A percentile compares a stretch with the other conserved stretches of the same genome.
phyloP scores from a whole-genome alignment of 2,329 filamentous ascomycete genomes.

The Aspergillus caelatus region DNA sequence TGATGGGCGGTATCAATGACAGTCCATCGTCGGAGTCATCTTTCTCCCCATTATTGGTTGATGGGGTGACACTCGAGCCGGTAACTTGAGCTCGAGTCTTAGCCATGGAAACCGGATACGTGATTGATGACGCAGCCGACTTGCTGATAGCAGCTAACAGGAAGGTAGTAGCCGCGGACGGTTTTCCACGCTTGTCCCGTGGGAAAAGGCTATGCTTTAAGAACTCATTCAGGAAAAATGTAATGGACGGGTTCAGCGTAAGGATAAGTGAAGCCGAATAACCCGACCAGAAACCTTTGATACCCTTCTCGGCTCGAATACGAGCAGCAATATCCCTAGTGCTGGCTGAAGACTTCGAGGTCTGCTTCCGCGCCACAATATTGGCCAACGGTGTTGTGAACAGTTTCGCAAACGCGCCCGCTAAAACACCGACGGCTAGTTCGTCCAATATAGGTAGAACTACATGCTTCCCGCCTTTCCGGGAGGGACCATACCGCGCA shows the following conservation, averaged over 20 bases:
- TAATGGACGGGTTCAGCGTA: constrained; percentile 83
- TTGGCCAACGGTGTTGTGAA: constrained; percentile 81
- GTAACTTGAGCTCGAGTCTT: constrained; percentile 74
- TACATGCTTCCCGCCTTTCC: constrained; percentile 28
- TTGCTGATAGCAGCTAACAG: constrained; percentile 77
- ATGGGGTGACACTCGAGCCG: constrained; percentile 21
- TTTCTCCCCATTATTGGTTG: constrained; percentile 20
- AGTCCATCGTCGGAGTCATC: constrained; percentile 14
- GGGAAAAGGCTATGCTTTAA: constrained; percentile 65
- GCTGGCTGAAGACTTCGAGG: constrained; percentile 47
- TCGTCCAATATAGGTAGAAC: constrained; percentile 69
- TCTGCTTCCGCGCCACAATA: constrained; percentile 81
- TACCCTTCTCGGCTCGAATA: constrained; percentile 70
- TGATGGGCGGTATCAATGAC: constrained; percentile 54
- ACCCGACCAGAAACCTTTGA: constrained; percentile 81
- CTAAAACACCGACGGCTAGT: constrained; percentile 68
- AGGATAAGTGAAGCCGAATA: constrained; percentile 80
- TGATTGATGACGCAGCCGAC: constrained; percentile 72
- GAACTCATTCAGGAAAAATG: constrained; percentile 78
- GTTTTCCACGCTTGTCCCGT: constrained; percentile 54
- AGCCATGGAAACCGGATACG: constrained; percentile 85
- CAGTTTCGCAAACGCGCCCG: constrained; percentile 73
- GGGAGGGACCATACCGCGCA: constrained; percentile 29
- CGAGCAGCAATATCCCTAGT: constrained; percentile 62
- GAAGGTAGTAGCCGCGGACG: constrained; percentile 61